Evolutionary conservation across 208 protist species (phyloP), one percentile per base, ranked within the genome.

Genomic region (Wallacemonas sp.): DNA sequence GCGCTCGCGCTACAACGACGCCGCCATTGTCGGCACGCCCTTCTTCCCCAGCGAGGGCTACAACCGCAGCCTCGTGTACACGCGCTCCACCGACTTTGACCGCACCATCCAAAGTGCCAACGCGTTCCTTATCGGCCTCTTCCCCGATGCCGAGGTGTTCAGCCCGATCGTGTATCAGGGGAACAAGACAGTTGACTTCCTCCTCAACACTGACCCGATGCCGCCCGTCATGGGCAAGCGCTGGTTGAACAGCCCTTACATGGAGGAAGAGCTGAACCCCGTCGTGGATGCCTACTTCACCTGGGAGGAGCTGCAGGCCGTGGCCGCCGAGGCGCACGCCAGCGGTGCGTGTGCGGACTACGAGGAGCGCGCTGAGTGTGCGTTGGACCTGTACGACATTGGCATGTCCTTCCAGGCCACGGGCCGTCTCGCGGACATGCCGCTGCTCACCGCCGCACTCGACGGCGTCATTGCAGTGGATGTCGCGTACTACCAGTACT

Each of bases 81-180:
- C 77, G 17, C 81, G 77, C 54, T 84, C 81, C 19, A 88, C 81
- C 9, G 63, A 56, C 47, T 65, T 75, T 22, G 62, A 76, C 55
- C 81, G 77, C 62, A 86, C 83, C 38, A 66, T 90, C 39, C 83
- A 86, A 56, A 86, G 77, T 63, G 73, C 80, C 21, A 66, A 69
- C 41, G 71, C 75, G 47, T 82, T 90, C 42, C 61, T 90, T 47
- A 26, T 34, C 36, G 80, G 76, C 31, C 58, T 86, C 53, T 86
- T 90, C 68, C 64, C 72, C 2, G 70, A 82, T 55, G 33, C 54
- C 19, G 53, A 70, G 15, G 27, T 31, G 38, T 79, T 80, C 69
- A 80, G 61, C 70, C 80, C 83, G 9, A 78, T 80, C 17, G 54
- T 84, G 22, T 79, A 71, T 65, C 80, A 70, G 28, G 46, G 47